These are phyloP conservation scores for Pseudoneurospora amorphoporcata DNA, from an alignment of 495 filamentous ascomycete species.

Conservation along the genomic window DNA sequence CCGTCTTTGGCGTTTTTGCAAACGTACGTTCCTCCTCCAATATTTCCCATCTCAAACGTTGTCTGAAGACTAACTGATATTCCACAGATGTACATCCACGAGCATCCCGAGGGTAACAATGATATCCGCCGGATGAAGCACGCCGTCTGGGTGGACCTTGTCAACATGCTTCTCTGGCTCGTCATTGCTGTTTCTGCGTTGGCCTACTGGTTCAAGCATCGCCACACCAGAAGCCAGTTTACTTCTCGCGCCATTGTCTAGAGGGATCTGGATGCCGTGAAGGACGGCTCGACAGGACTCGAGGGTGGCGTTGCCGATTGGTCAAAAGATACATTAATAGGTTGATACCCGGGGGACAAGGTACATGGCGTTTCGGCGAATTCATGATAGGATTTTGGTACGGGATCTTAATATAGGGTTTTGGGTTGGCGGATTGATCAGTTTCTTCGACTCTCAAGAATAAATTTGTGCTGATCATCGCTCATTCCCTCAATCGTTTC, in stretches of 20 bases:
- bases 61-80: not conserved
- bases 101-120: slow-evolving; percentile 47
- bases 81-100: slow-evolving; percentile 56
- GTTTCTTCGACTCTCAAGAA: not conserved
- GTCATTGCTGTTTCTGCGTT: slow-evolving; percentile 36
- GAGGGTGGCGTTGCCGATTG: not conserved
- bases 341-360: not conserved
- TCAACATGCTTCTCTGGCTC: slow-evolving; percentile 64
- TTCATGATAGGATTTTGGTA: not conserved
- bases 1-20: slow-evolving; percentile 74
- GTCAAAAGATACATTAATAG: not conserved
- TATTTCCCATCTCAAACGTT: not conserved
- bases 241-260: slow-evolving; percentile 41
- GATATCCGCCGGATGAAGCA: slow-evolving; percentile 67
- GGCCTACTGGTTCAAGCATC: slow-evolving; percentile 35
- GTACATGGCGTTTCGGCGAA: not conserved
- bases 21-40: slow-evolving; percentile 18
- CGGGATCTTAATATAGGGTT: not conserved
- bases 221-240: slow-evolving; percentile 30
- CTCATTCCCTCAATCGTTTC: not conserved
- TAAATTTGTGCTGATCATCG: not conserved
- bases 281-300: not conserved
- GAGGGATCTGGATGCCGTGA: not conserved
- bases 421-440: not conserved
- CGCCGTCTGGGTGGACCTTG: slow-evolving; percentile 75